These are phyloP conservation scores for Podaxis carcinomalis DNA, from an alignment of 768 basidiomycete species.

Conservation along the genomic window DNA sequence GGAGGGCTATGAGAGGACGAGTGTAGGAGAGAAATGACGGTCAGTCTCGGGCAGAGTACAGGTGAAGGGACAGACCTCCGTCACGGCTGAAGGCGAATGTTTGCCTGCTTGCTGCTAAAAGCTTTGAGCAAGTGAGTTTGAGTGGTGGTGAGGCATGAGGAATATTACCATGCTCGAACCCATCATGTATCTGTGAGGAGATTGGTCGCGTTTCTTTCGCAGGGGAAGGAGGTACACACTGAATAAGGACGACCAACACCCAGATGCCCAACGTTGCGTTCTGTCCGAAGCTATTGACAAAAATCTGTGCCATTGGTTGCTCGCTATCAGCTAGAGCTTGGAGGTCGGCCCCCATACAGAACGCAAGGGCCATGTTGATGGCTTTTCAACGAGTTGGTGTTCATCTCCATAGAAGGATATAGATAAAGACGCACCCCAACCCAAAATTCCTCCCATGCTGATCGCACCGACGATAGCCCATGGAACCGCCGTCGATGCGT, in stretches of 20 bases:
- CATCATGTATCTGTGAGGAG: conserved; percentile 44
- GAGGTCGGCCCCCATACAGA: conserved; percentile 56
- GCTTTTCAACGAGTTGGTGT: conserved; percentile 22
- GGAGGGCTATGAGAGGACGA: conserved; percentile 36
- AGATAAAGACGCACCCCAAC: conserved; percentile 44
- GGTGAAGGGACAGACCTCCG: conserved; percentile 30
- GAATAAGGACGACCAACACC: conserved; percentile 34
- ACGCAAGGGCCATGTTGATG: conserved; percentile 58
- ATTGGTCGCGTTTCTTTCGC: background rate
- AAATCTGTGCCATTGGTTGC: conserved; percentile 61
- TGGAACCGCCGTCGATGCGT: conserved; percentile 65
- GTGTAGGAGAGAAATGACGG: background rate
- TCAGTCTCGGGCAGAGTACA: background rate
- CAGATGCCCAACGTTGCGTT: conserved; percentile 33
- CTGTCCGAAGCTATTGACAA: conserved; percentile 43
- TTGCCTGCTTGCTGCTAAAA: conserved; percentile 42
- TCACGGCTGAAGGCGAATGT: conserved; percentile 71
- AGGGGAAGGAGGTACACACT: conserved; percentile 21
- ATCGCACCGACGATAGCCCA: conserved; percentile 61
- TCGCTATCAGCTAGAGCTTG: conserved; percentile 36
- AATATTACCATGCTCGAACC: conserved; percentile 48
- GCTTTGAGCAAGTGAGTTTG: conserved; percentile 13
- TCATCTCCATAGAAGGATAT: background rate
- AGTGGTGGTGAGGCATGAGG: background rate
- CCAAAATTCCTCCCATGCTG: conserved; percentile 51